Evolutionary conservation across 2,329 filamentous ascomycete species (phyloP), one percentile per base, ranked within the genome.

Genomic region (Arthrinium puccinioides): DNA sequence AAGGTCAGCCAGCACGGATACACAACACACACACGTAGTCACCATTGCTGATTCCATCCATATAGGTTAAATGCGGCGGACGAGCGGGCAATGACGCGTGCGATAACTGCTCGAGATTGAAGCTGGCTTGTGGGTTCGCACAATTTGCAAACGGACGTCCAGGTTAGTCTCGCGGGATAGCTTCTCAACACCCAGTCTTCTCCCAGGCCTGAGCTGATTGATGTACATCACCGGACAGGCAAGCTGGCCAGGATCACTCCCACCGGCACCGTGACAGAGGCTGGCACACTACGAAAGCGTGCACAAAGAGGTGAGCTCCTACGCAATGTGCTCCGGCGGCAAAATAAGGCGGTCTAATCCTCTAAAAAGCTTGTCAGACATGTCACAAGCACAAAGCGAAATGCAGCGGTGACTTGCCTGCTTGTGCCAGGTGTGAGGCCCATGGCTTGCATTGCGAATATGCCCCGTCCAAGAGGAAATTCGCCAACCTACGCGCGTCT

Each of bases 321-420:
- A 24, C 15, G 20, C 8, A 9, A 16, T 11, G 8, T 13, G 19
- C 9, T 15, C 31, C n/a, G n/a, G n/a, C n/a, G n/a, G n/a, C n/a
- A n/a, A n/a, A n/a, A n/a, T n/a, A n/a, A n/a, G n/a, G n/a, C n/a
- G n/a, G n/a, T n/a, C 16, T 13, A n/a, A 11, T 15, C 24, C 14
- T 30, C 35, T 4, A 14, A 9, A 16, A 21, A 42, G 40, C 63
- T n/a, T 67, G 63, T 44, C 55, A 51, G 18, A 54, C 64, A 36
- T 67, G 63, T 21, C 63, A 66, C 42, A 40, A 54, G 4, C 62
- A 65, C 46, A 67, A 67, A 46, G 65, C 62, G 2, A 65, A 64
- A 41, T 67, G 63, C 41, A 64, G 62, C 1, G 61, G 63, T 15
- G 62, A 65, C 34, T 39, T 62, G 31, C 63, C 63, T 6, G 49